Evolutionary conservation across 1,284 basidiomycete species (phyloP).

Genomic region (Moesziomyces sp.): DNA sequence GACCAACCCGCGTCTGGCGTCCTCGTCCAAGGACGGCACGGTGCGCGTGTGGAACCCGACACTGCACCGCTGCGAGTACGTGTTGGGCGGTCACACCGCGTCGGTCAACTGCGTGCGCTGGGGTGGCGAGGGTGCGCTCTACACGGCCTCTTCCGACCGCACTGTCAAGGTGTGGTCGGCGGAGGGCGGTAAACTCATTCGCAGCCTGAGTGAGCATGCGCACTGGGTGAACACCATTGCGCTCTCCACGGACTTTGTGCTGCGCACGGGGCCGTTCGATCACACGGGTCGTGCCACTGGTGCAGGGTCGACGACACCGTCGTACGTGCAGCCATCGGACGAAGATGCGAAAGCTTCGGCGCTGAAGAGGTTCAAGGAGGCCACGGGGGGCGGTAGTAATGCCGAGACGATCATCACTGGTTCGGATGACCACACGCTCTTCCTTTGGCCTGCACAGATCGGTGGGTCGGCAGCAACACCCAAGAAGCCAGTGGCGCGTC

Average conservation of each 20-base stretch:
- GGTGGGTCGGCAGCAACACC: conserved; percentile 62
- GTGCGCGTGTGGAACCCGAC: conserved; percentile 90
- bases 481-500: conserved; percentile 84
- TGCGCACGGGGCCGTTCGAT: conserved; percentile 94
- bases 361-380: conserved; percentile 75
- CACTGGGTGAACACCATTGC: conserved; percentile 99
- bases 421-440: conserved; percentile 88
- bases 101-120: conserved; percentile 95
- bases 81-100: conserved; percentile 91
- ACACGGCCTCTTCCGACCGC: conserved; percentile 92
- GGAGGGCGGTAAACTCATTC: conserved; percentile 74
- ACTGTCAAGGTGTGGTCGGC: conserved; percentile 95
- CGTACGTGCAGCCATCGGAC: conserved; percentile 37
- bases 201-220: conserved; percentile 89
- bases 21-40: conserved; percentile 94
- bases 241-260: conserved; percentile 91
- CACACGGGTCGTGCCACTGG: conserved; percentile 71
- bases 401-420: conserved; percentile 81
- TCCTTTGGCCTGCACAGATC: conserved; percentile 65
- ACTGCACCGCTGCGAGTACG: conserved; percentile 80
- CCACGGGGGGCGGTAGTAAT: conserved; percentile 78
- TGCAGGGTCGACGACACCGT: conserved; percentile 5
- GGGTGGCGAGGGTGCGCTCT: conserved; percentile 76
- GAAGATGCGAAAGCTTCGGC: conserved; percentile 21
- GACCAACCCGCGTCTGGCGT: conserved; percentile 77